These are phyloP conservation scores for Ulota crispa DNA, from an alignment of 225 moss, liverwort and hornwort genomes.

Conservation along the genomic window DNA sequence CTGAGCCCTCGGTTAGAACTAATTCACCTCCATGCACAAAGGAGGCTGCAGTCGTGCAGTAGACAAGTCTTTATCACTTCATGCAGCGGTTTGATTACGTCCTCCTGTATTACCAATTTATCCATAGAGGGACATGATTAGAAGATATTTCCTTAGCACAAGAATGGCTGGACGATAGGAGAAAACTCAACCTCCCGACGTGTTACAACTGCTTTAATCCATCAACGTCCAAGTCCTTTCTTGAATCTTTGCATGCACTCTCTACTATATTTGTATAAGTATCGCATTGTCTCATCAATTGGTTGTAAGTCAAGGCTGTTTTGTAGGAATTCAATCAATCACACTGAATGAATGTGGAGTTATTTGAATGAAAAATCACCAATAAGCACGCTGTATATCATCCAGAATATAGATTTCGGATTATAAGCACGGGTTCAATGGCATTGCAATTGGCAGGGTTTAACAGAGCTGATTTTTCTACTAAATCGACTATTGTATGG, in stretches of 20 bases:
- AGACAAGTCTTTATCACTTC: slow-evolving; percentile 93
- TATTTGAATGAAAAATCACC: too few relatives aligned
- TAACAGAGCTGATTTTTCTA: neutral
- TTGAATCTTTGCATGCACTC: too few relatives aligned
- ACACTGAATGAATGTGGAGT: too few relatives aligned
- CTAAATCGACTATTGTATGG: neutral
- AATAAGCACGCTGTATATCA: too few relatives aligned
- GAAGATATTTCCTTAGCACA: neutral
- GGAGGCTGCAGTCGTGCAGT: slow-evolving; percentile 95
- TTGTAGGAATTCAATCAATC: too few relatives aligned
- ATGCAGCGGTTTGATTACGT: slow-evolving; percentile 96
- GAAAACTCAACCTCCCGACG: neutral
- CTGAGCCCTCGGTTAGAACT: slow-evolving; percentile 10
- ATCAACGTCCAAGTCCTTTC: too few relatives aligned
- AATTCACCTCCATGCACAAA: slow-evolving; percentile 95
- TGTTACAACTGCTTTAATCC: neutral
- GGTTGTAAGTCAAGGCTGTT: too few relatives aligned
- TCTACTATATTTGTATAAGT: too few relatives aligned
- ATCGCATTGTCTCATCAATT: too few relatives aligned
- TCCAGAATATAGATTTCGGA: too few relatives aligned
- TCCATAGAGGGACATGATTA: neutral
- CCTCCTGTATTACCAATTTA: slow-evolving; percentile 67
- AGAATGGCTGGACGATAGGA: neutral
- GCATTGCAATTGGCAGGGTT: neutral
- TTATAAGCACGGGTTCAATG: neutral